These are phyloP conservation scores for Heritiera fomes DNA, from an alignment of 345 rosid genomes.

Conservation along the genomic window DNA sequence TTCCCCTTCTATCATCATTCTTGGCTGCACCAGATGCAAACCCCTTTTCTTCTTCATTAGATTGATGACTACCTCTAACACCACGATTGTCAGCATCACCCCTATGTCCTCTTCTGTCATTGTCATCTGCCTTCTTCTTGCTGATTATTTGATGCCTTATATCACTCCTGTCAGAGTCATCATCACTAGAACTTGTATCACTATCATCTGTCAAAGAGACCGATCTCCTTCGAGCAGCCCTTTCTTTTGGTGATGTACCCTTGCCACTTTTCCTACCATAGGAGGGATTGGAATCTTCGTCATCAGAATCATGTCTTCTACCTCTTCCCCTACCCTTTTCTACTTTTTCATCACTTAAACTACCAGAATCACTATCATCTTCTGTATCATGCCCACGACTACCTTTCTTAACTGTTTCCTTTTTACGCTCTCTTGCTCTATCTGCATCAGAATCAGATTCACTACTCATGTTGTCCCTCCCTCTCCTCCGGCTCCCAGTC, in stretches of 20 bases:
- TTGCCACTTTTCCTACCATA: constrained; percentile 25
- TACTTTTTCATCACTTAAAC: constrained; percentile 14
- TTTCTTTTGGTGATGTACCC: constrained; percentile 14
- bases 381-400: constrained; percentile 14
- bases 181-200: constrained; percentile 16
- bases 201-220: constrained; percentile 20
- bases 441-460: constrained; percentile 16
- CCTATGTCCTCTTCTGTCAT: constrained; percentile 11
- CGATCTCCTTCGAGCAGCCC: constrained; percentile 12
- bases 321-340: constrained; percentile 14
- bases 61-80: neutral
- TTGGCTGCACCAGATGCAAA: constrained; percentile 19
- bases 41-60: constrained; percentile 20
- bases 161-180: constrained; percentile 25
- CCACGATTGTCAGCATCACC: constrained; percentile 3
- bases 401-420: constrained; percentile 12
- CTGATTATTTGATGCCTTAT: constrained; percentile 22
- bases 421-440: constrained; percentile 12
- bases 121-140: constrained; percentile 10
- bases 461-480: constrained; percentile 6
- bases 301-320: constrained; percentile 36
- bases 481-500: constrained; percentile 8
- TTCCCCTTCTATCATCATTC: constrained; percentile 24
- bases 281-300: constrained; percentile 31
- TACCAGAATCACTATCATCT: constrained; percentile 24